These are phyloP conservation scores for Heracleum sosnowskyi DNA, from an alignment of 129 eudicot genomes.

Conservation along the genomic window DNA sequence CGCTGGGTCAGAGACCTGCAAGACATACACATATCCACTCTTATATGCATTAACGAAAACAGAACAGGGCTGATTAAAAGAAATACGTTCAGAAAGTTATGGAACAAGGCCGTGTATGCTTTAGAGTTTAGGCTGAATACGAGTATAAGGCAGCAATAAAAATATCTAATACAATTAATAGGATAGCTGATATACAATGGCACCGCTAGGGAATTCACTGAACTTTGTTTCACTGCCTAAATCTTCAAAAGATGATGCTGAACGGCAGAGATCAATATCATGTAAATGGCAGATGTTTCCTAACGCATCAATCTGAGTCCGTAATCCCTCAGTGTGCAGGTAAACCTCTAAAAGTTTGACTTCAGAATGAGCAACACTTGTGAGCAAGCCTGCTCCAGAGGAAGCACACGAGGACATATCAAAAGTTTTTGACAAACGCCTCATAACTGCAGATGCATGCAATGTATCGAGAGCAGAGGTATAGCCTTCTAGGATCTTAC, in stretches of 20 bases:
- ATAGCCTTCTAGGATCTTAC: conserved; percentile 74
- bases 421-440: conserved; percentile 38
- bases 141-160: not conserved
- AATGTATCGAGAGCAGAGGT: conserved; percentile 67
- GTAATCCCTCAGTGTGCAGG: conserved; percentile 64
- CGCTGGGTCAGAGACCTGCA: conserved; percentile 77
- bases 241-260: conserved; percentile 42
- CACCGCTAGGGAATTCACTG: conserved; percentile 69
- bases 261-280: conserved; percentile 36
- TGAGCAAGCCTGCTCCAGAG: conserved; percentile 41
- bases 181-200: conserved; percentile 8
- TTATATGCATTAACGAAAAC: not conserved
- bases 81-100: conserved; percentile 1
- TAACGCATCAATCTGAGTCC: conserved; percentile 75
- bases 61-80: not conserved
- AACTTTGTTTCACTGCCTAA: conserved; percentile 42
- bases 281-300: conserved; percentile 67
- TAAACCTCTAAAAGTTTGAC: conserved; percentile 75
- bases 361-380: conserved; percentile 63
- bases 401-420: conserved; percentile 9
- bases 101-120: not conserved
- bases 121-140: no score
- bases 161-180: not conserved
- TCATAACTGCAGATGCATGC: conserved; percentile 54
- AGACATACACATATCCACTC: not conserved